A percentile compares a stretch with the other conserved stretches of the same genome.
Conservation (phyloP, 2,329 filamentous ascomycete genomes). For the Exophiala dermatitidis region DNA sequence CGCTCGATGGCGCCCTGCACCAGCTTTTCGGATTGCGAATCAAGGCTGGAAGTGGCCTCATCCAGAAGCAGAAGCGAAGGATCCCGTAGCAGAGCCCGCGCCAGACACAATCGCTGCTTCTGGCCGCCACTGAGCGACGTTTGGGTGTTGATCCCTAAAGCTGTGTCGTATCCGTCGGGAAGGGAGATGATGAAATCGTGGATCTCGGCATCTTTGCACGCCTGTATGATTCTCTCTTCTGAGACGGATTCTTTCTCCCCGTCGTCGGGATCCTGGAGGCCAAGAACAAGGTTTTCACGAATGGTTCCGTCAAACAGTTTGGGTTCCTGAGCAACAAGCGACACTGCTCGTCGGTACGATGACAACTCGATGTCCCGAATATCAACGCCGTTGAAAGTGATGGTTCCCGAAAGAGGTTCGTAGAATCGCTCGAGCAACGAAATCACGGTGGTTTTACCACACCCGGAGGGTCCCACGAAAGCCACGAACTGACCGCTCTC, state of each 20-base stretch:
- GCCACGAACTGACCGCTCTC: constrained; percentile 39
- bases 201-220: constrained; percentile 47
- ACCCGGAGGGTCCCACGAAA: constrained; percentile 44
- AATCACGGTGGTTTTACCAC: constrained; percentile 43
- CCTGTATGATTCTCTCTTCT: constrained; percentile 40
- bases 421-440: constrained; percentile 45
- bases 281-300: constrained; percentile 43
- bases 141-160: constrained; percentile 44
- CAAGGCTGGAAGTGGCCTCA: constrained; percentile 54
- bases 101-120: constrained; percentile 50
- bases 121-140: constrained; percentile 49
- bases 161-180: constrained; percentile 46
- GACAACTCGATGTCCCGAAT: constrained; percentile 29
- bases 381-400: constrained; percentile 33
- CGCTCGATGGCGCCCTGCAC: constrained; percentile 64
- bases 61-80: constrained; percentile 51
- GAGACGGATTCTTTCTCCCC: constrained; percentile 28
- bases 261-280: constrained; percentile 27
- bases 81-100: constrained; percentile 47
- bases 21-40: constrained; percentile 59
- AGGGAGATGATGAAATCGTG: constrained; percentile 48
- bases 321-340: constrained; percentile 40
- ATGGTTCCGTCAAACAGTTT: constrained; percentile 42
- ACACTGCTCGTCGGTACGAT: constrained; percentile 31
- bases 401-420: constrained; percentile 35